These are phyloP conservation scores for Suillus ampliporus DNA, from an alignment of 768 basidiomycete species.

Conservation along the genomic window DNA sequence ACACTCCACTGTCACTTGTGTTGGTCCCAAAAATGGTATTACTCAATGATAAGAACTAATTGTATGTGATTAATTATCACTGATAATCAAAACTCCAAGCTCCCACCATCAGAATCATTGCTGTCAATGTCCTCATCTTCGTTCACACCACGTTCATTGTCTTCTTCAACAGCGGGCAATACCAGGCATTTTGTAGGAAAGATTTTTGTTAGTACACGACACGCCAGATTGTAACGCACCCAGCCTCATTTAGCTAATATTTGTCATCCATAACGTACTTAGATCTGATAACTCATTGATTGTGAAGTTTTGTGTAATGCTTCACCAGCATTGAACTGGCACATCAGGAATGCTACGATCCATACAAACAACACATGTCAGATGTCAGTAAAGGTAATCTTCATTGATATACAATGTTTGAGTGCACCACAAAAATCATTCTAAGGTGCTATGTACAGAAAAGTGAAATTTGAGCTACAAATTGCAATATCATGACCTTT, in stretches of 20 bases:
- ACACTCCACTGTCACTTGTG: background rate
- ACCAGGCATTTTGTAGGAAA: conserved; percentile 2
- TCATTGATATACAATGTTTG: background rate
- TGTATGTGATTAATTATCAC: background rate
- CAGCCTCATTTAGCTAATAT: background rate
- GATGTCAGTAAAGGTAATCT: background rate
- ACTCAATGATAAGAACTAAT: background rate
- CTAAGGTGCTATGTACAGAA: background rate
- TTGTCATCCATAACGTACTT: background rate
- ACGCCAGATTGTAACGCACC: background rate
- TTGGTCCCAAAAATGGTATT: background rate
- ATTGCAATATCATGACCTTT: background rate
- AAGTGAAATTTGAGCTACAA: background rate
- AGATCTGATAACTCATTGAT: conserved; percentile 1
- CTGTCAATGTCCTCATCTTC: background rate
- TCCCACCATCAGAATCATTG: background rate
- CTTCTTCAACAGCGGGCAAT: conserved; percentile 2
- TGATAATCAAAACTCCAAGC: background rate
- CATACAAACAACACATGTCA: background rate
- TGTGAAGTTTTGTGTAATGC: background rate
- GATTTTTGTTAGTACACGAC: background rate
- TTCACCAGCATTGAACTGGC: conserved; percentile 1
- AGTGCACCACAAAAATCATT: background rate
- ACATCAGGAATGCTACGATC: background rate
- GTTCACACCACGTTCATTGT: background rate